phyloP scores from a whole-genome alignment of 2,329 filamentous ascomycete genomes.

The Fusarium tjaetaba region DNA sequence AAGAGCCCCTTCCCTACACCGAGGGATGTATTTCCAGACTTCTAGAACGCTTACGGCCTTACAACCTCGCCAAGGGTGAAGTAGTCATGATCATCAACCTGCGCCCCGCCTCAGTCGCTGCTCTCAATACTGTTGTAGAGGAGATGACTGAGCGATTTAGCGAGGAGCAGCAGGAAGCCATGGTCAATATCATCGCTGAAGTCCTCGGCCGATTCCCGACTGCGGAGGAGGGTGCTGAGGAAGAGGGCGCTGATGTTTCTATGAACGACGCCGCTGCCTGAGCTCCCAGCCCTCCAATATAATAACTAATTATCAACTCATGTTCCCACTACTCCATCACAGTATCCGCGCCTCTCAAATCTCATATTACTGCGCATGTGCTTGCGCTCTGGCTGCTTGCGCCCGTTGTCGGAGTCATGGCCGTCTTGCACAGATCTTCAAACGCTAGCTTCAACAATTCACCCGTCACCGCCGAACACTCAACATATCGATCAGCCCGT shows the following conservation, averaged over 20 bases:
- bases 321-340: background rate
- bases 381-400: conserved; percentile 65
- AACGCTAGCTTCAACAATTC: conserved; percentile 67
- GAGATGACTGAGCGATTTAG: conserved; percentile 70
- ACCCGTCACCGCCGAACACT: conserved; percentile 70
- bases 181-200: conserved; percentile 65
- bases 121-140: conserved; percentile 72
- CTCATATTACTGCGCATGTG: conserved; percentile 62
- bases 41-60: conserved; percentile 64
- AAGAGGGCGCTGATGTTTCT: conserved; percentile 47
- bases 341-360: background rate
- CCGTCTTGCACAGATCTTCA: conserved; percentile 69
- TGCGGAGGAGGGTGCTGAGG: conserved; percentile 41
- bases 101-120: conserved; percentile 65
- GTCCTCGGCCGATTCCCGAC: conserved; percentile 64
- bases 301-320: background rate
- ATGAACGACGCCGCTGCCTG: conserved; percentile 51
- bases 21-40: conserved; percentile 63
- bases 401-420: conserved; percentile 57
- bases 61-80: conserved; percentile 73
- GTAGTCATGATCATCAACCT: conserved; percentile 75
- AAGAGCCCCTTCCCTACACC: conserved; percentile 63
- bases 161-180: conserved; percentile 66
- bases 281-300: conserved; percentile 17
- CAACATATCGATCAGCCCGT: conserved; percentile 70